Conservation (phyloP, 2,329 filamentous ascomycete genomes). For the Zasmidium cellare region DNA sequence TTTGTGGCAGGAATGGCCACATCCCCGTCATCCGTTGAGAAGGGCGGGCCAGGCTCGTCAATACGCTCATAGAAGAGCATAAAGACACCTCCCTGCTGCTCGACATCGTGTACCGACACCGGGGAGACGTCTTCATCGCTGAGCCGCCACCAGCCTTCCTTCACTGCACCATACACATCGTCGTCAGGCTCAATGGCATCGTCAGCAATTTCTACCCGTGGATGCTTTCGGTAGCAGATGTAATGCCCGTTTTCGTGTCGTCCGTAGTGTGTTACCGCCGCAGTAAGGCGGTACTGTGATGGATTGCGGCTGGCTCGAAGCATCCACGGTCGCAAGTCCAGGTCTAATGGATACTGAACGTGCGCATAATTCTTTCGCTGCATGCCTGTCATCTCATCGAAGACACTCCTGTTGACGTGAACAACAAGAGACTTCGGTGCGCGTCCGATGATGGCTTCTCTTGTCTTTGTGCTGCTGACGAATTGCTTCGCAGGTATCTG, state of each 20-base stretch:
- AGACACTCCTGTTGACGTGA: conserved; percentile 89
- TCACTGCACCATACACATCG: conserved; percentile 12
- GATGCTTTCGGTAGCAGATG: conserved; percentile 80
- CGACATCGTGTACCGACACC: conserved; percentile 71
- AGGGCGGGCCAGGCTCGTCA: neutral
- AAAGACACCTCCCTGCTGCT: conserved; percentile 80
- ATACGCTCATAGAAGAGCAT: conserved; percentile 92
- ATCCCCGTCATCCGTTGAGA: neutral
- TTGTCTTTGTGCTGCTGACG: conserved; percentile 79
- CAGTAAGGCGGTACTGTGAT: conserved; percentile 36
- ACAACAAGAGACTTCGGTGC: conserved; percentile 78
- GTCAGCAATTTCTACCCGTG: conserved; percentile 25
- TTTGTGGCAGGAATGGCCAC: neutral
- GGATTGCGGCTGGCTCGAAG: conserved; percentile 48
- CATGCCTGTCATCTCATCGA: conserved; percentile 77
- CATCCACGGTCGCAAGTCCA: conserved; percentile 85
- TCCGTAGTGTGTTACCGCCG: conserved; percentile 85
- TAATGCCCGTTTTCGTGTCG: conserved; percentile 96
- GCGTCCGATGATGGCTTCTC: conserved; percentile 82
- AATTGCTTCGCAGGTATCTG: conserved; percentile 60
- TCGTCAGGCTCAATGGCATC: conserved; percentile 28
- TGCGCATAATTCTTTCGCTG: conserved; percentile 81
- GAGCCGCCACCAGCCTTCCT: conserved; percentile 79
- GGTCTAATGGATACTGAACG: conserved; percentile 70
- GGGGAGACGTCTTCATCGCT: conserved; percentile 83